Base-by-base conservation (phyloP, 768 basidiomycete species). In the Mycena chlorophos region DNA sequence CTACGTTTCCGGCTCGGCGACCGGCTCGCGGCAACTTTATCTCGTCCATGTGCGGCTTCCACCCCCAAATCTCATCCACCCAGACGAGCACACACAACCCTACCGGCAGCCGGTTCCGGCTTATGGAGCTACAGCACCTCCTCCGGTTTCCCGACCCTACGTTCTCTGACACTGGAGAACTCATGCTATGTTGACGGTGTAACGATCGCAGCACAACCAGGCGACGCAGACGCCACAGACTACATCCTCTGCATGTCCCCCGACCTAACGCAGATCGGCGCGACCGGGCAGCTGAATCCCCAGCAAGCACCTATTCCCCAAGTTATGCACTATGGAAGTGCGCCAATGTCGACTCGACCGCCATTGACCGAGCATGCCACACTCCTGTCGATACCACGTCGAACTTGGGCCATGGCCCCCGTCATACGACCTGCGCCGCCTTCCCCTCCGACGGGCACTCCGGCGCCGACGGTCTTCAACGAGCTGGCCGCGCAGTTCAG, bases 401-500 rank as follows among this genome's bases (percentile, higher is more conserved):
- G 85, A 60, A 91, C 91, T 5, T 94, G 91, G 90, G 88, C 86
- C 23, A 86, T 92, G 75, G 86, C 87, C 3, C 74, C 80, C 19
- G 76, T 87, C 31, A 74, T 76, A 3, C 73, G 59, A 19, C 54
- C 63, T 27, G 23, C 50, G n/a, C 54, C 63, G 3, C 42, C 66
- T 5, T 52, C 66, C 30, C 66, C 65, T 37, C 75, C 71, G 47
- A 63, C 73, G 16, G 71, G 74, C 22, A 70, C 78, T 10, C 80
- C 85, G 26, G 71, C 75, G 1, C 85, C 87, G 13, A 73, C 80
- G 2, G 72, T 81, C 28, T 84, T 81, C 48, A 94, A 94, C 65
- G 93, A 96, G 72, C 75, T 96, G 37, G 88, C 87, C 0, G 81
- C 83, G 19, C 91, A 95, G 67, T 88, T 89, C 64, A 83, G 82